phyloP scores from a whole-genome alignment of 257 asterid species.

The Eustoma russellianum region DNA sequence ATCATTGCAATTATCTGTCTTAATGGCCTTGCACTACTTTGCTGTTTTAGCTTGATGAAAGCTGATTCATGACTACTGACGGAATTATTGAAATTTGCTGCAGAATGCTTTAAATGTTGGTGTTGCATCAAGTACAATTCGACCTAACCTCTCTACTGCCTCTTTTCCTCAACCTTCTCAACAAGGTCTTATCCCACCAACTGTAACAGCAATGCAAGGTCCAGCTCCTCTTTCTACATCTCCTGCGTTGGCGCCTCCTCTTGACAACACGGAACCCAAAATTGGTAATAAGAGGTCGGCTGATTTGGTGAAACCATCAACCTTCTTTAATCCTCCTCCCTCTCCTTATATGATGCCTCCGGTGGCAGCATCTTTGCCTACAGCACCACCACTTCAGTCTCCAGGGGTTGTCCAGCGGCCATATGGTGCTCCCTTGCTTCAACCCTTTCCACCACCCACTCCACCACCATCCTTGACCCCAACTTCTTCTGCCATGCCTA shows the following conservation, averaged over 20 bases:
- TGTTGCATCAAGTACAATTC: slow-evolving; percentile 42
- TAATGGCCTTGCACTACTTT: background rate
- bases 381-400: slow-evolving; percentile 72
- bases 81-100: slow-evolving; percentile 3
- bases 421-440: slow-evolving; percentile 91
- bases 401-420: slow-evolving; percentile 56
- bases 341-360: slow-evolving; percentile 52
- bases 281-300: slow-evolving; percentile 35
- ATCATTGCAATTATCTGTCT: too few species aligned
- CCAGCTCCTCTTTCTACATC: slow-evolving; percentile 39
- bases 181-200: slow-evolving; percentile 34
- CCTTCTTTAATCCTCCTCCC: slow-evolving; percentile 62
- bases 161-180: slow-evolving; percentile 29
- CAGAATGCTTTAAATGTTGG: slow-evolving; percentile 64
- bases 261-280: slow-evolving; percentile 39
- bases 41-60: background rate
- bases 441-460: slow-evolving; percentile 98
- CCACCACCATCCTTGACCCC: slow-evolving; percentile 97
- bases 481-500: slow-evolving; percentile 36
- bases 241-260: slow-evolving; percentile 45
- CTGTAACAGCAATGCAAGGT: slow-evolving; percentile 36
- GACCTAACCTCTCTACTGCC: slow-evolving; percentile 30
- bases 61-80: background rate
- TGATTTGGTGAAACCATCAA: slow-evolving; percentile 81
- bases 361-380: slow-evolving; percentile 54